Evolutionary conservation across 2,329 filamentous ascomycete species (phyloP), one percentile per base, ranked within the genome.

Genomic region (Fusarium hainanense): DNA sequence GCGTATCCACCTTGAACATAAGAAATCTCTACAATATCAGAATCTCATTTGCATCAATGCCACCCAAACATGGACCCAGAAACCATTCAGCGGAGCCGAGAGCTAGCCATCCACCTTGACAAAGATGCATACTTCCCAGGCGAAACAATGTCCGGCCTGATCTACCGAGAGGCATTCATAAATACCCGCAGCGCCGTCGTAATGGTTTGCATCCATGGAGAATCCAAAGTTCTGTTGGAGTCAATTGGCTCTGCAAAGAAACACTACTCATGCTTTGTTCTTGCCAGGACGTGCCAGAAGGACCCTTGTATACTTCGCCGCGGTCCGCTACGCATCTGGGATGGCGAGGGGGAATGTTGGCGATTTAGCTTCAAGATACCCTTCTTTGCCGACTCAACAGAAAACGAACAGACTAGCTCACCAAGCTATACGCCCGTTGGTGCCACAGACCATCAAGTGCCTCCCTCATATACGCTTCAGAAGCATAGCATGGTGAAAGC

Each of bases 261-360:
- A 34, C 0, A 3, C 16, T 6, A n/a, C 18, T 3, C 42, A 21
- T 3, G 55, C 58, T 13, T 64, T 66, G 7, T 18, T 67, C 7
- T 71, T 69, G 43, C 32, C 65, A 37, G 34, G 6, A 3, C 47
- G 5, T 49, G 47, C 11, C 16, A 49, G 7, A 3, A 30, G 0
- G 2, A 23, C 4, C 10, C 28, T 0, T 2, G 18, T 32, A 11
- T 13, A 3, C 10, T 49, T 12, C 21, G 21, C 3, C 10, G 14
- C 5, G 78, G 77, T 0, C 77, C 77, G 0, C 9, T 78, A 4
- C 73, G 78, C 20, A 71, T 75, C n/a, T 55, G 63, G n/a, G 34
- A 49, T 3, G 59, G 47, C 6, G 30, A 57, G 18, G 34, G 4
- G 6, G 6, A 2, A 7, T 4, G 34, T 7, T n/a, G 60, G 28